A percentile compares a stretch with the other conserved stretches of the same genome.
These are phyloP conservation scores for Cryomyces minteri DNA, from an alignment of 495 filamentous ascomycete genomes.

Conservation along the genomic window DNA sequence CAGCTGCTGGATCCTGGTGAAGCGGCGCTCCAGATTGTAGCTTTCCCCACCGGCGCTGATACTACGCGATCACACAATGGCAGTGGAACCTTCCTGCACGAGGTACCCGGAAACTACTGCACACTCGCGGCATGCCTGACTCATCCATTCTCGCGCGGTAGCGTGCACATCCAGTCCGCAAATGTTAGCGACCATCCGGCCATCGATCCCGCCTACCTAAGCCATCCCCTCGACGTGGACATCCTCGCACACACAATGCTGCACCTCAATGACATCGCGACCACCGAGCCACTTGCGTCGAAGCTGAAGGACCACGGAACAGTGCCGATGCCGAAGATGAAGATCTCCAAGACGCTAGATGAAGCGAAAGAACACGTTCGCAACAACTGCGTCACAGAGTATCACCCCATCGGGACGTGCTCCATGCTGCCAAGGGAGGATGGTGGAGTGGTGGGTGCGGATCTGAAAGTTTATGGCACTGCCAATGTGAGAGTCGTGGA, in stretches of 20 bases:
- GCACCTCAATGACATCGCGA: too few species aligned
- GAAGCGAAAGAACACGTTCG: background rate
- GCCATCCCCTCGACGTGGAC: slow-evolving; percentile 6
- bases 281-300: slow-evolving; percentile 1
- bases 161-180: slow-evolving; percentile 5
- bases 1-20: too few species aligned
- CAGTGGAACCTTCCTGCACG: too few species aligned
- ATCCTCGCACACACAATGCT: background rate
- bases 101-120: background rate
- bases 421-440: background rate
- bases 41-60: too few species aligned
- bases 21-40: too few species aligned
- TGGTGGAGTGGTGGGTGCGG: slow-evolving; percentile 6
- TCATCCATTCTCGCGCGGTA: slow-evolving; percentile 9
- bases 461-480: slow-evolving; percentile 9
- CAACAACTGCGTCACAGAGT: background rate
- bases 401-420: slow-evolving; percentile 4
- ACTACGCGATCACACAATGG: too few species aligned
- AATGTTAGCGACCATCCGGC: background rate
- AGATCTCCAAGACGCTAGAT: background rate
- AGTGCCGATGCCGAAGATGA: background rate
- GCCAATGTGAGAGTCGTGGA: slow-evolving; percentile 10
- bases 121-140: slow-evolving; percentile 1
- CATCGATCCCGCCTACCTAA: slow-evolving; percentile 4
- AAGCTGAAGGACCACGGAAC: slow-evolving; percentile 2